Evolutionary conservation across 306 rosid genomes (phyloP).

Genomic region (Benincasa hispida): DNA sequence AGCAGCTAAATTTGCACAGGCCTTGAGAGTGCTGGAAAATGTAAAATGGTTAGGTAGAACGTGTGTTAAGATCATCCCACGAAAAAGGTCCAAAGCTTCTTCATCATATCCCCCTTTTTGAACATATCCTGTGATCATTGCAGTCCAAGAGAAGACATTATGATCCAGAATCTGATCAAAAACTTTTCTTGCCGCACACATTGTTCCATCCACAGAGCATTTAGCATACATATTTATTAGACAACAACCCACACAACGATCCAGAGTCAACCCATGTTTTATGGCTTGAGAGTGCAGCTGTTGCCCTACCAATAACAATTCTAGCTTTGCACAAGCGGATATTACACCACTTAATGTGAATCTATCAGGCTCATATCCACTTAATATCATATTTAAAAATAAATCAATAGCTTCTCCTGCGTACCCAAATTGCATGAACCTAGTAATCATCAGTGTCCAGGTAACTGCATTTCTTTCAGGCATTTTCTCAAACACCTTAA

Average conservation of each 20-base stretch:
- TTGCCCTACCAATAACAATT: slow-evolving; percentile 26
- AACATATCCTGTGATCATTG: slow-evolving; percentile 32
- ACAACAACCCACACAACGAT: slow-evolving; percentile 43
- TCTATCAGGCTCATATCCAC: slow-evolving; percentile 30
- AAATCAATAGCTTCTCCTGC: slow-evolving; percentile 24
- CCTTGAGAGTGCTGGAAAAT: slow-evolving; percentile 38
- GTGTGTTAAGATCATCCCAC: slow-evolving; percentile 23
- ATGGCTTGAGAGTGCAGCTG: slow-evolving; percentile 47
- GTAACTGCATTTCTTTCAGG: slow-evolving; percentile 33
- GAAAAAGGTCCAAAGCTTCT: slow-evolving; percentile 32
- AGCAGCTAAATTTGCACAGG: slow-evolving; percentile 37
- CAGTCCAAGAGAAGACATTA: slow-evolving; percentile 60
- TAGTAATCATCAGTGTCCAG: slow-evolving; percentile 56
- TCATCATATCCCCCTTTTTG: slow-evolving; percentile 23
- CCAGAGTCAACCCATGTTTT: slow-evolving; percentile 27
- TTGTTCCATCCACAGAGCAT: slow-evolving; percentile 22
- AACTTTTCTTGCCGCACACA: slow-evolving; percentile 26
- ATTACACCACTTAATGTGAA: slow-evolving; percentile 33
- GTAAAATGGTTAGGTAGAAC: slow-evolving; percentile 47
- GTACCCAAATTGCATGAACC: slow-evolving; percentile 29
- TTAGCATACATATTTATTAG: slow-evolving; percentile 50
- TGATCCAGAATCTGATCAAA: slow-evolving; percentile 27
- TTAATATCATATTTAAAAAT: slow-evolving; percentile 25
- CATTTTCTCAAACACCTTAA: slow-evolving; percentile 45
- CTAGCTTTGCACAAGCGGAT: slow-evolving; percentile 29